These are phyloP conservation scores for Phytophthora cryptogea DNA, from an alignment of 352 stramenopile genomes.

Conservation along the genomic window DNA sequence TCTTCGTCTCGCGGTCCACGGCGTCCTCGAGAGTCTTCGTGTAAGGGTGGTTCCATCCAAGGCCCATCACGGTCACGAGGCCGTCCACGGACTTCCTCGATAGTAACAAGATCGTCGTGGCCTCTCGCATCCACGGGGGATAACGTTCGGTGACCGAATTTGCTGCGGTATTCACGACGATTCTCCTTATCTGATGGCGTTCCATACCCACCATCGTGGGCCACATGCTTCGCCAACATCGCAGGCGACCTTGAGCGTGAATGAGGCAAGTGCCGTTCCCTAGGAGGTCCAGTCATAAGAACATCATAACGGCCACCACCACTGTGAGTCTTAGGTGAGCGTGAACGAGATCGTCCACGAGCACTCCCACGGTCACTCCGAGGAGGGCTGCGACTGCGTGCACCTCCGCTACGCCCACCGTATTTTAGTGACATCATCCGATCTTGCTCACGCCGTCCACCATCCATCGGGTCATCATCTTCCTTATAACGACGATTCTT, in stretches of 20 bases:
- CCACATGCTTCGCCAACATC: slow-evolving; percentile 19
- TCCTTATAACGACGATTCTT: slow-evolving; percentile 31
- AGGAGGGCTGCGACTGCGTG: slow-evolving; percentile 30
- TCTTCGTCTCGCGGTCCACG: slow-evolving; percentile 23
- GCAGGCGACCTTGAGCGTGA: slow-evolving; percentile 44
- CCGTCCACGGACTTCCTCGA: slow-evolving; percentile 38
- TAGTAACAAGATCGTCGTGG: slow-evolving; percentile 16
- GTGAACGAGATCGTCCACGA: slow-evolving; percentile 37
- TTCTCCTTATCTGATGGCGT: slow-evolving; percentile 35
- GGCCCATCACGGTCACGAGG: slow-evolving; percentile 32
- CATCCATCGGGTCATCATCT: slow-evolving; percentile 27
- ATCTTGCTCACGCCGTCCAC: slow-evolving; percentile 26
- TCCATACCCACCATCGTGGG: slow-evolving; percentile 21
- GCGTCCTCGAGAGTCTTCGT: slow-evolving; percentile 21
- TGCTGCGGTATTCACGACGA: slow-evolving; percentile 30
- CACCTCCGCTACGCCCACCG: slow-evolving; percentile 21
- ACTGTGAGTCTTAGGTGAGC: slow-evolving; percentile 27
- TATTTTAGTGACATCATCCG: slow-evolving; percentile 33
- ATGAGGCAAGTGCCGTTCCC: slow-evolving; percentile 19
- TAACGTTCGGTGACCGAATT: slow-evolving; percentile 22
- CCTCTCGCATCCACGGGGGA: slow-evolving; percentile 28
- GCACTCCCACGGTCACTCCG: slow-evolving; percentile 30
- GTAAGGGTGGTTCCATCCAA: slow-evolving; percentile 25
- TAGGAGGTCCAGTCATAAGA: slow-evolving; percentile 11
- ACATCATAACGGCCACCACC: slow-evolving; percentile 18